Evolutionary conservation across 192 early-diverging fungal species (phyloP), one percentile per base, ranked within the genome.

Genomic region (Backusella tarrabulga): DNA sequence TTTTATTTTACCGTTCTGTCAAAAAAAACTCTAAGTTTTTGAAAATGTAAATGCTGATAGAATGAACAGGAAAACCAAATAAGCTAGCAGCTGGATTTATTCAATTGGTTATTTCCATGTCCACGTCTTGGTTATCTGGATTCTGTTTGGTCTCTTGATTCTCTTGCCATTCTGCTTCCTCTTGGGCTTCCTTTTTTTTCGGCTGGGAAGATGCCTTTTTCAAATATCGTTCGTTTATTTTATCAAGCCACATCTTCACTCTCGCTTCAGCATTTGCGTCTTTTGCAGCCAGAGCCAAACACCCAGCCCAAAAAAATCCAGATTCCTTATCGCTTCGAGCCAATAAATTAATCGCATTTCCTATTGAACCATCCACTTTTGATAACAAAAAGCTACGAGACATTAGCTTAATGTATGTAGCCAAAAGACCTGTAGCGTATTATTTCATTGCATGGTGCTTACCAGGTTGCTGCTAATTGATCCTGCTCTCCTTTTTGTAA

Each of bases 401-500:
- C 32, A 74, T 36, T 63, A 29, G 21, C 11, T 56, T 21, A 2
- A 21, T 56, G 19, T 63, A 29, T 26, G 4, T 60, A 9, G 26
- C 12, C 23, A 26, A 60, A 26, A 15, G 19, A 52, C 32, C 0
- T 40, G 4, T 14, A 32, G 21, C 19, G 0, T 4, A 11, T 63
- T 63, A 29, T 63, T 29, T 63, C 26, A 63, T 4, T 63, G 11
- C 23, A 63, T n/a, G 44, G 7, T 70, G 54, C 23, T 23, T 76
- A 82, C 81, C 81, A 82, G 46, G 75, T 63, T 15, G 81, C 81
- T 23, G 77, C 77, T 26, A 79, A 67, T 38, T 75, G 66, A 15
- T 82, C 78, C 15, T 46, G 26, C 3, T 72, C 56, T 71, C 70
- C 52, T 29, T 75, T 82, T 68, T 82, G 77, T 15, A 82, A 32